Conservation (phyloP, 176 grass and related monocot genomes). For the Musa troglodytarum region DNA sequence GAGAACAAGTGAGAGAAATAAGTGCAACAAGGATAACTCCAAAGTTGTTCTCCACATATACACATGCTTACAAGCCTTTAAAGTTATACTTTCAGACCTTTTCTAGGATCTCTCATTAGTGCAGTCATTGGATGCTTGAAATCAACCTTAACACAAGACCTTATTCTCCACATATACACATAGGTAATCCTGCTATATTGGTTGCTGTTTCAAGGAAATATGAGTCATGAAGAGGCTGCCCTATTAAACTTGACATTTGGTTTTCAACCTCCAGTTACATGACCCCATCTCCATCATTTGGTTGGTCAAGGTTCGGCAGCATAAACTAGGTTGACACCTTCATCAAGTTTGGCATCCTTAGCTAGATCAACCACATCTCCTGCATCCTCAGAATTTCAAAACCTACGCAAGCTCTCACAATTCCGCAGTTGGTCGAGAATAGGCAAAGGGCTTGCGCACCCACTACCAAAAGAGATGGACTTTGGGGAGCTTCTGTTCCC, state of each 20-base stretch:
- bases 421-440: background rate
- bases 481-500: background rate
- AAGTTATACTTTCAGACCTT: background rate
- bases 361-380: background rate
- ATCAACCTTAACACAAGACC: background rate
- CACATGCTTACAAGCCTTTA: background rate
- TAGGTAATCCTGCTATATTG: background rate
- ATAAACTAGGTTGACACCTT: background rate
- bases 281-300: background rate
- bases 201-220: background rate
- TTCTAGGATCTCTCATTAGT: background rate
- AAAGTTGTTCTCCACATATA: background rate
- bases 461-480: background rate
- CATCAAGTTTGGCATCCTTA: background rate
- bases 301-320: background rate
- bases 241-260: background rate
- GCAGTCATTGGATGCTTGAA: background rate
- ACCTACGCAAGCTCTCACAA: background rate
- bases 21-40: background rate
- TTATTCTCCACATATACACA: background rate
- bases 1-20: background rate
- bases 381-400: background rate
- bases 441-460: background rate
- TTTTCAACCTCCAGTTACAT: background rate
- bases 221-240: background rate